Evolutionary conservation across 805 yeast genomes (phyloP), one percentile per base, ranked within the genome.

Genomic region (Starmerella sp.): DNA sequence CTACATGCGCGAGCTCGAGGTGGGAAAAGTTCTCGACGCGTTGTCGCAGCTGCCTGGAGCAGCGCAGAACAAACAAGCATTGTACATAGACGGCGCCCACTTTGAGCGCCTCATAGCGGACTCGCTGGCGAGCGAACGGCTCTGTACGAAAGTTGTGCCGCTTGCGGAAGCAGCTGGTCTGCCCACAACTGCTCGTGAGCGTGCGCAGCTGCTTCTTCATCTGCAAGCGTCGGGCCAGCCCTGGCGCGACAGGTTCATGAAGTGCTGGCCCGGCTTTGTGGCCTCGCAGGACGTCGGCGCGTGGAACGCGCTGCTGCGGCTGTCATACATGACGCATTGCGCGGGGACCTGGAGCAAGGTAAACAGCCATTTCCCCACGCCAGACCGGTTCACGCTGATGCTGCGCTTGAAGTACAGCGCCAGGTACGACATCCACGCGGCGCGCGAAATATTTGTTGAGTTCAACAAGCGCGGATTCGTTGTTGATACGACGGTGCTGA

Each of bases 301-400:
- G 13, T 53, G 62, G 43, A 71, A 71, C 52, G 57, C 63, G 9
- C 58, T 70, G 41, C 54, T 71, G 49, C 57, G 62, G 17, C 57
- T 63, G 45, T 72, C 70, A 10, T 29, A 59, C 49, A 10, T 48
- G 32, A 15, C 60, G 22, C 56, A 58, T 28, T 51, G 57, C 44
- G 46, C 48, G 50, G 59, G 28, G 31, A 61, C 54, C 36, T 62
- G 46, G 55, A 54, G 36, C 48, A 58, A 46, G 54, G 65, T 41
- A 13, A 58, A 47, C 47, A 59, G 11, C 62, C 67, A 56, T 52
- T 62, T 58, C 49, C 51, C 3, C 45, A 31, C 10, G 36, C 58
- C 48, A 47, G 72, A 72, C 57, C 55, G 74, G 41, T 59, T 60
- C 46, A 69, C 75, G 1, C 61, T 63, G 47, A 59, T 62, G 41